phyloP scores from a whole-genome alignment of 345 rosid species.

The Arabis alpina region DNA sequence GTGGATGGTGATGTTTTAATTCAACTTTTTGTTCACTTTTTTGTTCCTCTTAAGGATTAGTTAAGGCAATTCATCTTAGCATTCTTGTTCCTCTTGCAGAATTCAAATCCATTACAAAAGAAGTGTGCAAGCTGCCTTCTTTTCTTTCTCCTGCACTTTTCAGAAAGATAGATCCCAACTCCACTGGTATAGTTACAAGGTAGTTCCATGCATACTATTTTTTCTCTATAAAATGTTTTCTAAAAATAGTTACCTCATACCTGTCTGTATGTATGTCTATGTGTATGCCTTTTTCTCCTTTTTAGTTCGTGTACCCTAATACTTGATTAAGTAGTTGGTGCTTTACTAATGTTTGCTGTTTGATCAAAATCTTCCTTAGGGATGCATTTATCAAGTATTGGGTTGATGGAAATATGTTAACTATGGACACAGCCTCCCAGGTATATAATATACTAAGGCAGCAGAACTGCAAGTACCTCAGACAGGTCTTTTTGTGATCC shows the following conservation, averaged over 20 bases:
- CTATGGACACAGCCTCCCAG: constrained; percentile 69
- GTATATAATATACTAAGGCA: constrained; percentile 71
- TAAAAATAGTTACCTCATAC: too few species aligned
- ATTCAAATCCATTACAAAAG: constrained; percentile 72
- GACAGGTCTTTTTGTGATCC: constrained; percentile 59
- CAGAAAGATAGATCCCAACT: constrained; percentile 63
- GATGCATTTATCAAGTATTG: constrained; percentile 74
- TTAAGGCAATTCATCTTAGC: constrained; percentile 16
- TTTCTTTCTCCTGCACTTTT: constrained; percentile 71
- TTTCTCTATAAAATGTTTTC: neutral
- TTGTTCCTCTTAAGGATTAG: constrained; percentile 3
- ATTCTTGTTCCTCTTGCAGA: constrained; percentile 53
- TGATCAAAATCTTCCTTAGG: constrained; percentile 47
- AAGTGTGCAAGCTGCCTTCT: constrained; percentile 86
- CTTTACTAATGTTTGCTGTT: constrained; percentile 4
- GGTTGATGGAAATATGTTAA: constrained; percentile 72
- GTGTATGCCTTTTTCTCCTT: neutral
- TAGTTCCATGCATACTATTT: constrained; percentile 37
- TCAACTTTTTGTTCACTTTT: constrained; percentile 3
- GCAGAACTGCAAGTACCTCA: constrained; percentile 65
- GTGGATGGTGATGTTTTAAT: constrained; percentile 59
- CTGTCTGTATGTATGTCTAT: too few species aligned
- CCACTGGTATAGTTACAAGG: constrained; percentile 73
- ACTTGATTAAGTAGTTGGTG: neutral
- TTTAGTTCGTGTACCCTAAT: neutral